phyloP scores from a whole-genome alignment of 768 basidiomycete genomes.

The Gymnopilus junonius region DNA sequence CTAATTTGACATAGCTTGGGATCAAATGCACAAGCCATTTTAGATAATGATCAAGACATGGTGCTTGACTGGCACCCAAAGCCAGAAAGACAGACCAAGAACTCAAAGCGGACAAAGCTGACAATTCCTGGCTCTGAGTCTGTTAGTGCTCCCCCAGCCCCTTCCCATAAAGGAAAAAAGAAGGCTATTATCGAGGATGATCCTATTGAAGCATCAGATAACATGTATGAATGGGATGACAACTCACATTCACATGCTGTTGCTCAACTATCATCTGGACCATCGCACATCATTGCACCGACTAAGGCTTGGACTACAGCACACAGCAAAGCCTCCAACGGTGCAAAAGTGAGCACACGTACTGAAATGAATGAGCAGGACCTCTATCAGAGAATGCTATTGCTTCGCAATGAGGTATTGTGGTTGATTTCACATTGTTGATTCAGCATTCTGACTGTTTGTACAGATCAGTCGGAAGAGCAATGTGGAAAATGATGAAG shows the following conservation, averaged over 20 bases:
- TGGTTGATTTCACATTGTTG: background rate
- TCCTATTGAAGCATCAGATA: slow-evolving; percentile 38
- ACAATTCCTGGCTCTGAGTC: slow-evolving; percentile 25
- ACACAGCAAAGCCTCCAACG: background rate
- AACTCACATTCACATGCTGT: background rate
- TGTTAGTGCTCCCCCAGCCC: slow-evolving; percentile 24
- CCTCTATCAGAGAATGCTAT: slow-evolving; percentile 30
- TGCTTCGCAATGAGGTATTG: slow-evolving; percentile 30
- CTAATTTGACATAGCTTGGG: slow-evolving; percentile 35
- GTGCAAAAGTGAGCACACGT: background rate
- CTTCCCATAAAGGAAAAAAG: slow-evolving; percentile 30
- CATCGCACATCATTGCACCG: background rate
- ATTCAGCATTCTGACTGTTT: slow-evolving; percentile 6
- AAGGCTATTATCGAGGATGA: slow-evolving; percentile 32
- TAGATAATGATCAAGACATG: slow-evolving; percentile 26
- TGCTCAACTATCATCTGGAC: background rate
- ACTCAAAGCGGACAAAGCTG: slow-evolving; percentile 17
- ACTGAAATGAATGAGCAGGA: slow-evolving; percentile 4
- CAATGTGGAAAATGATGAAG: slow-evolving; percentile 31
- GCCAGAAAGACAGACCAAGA: slow-evolving; percentile 25
- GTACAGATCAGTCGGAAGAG: slow-evolving; percentile 33
- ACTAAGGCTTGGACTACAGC: background rate
- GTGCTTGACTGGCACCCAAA: slow-evolving; percentile 39
- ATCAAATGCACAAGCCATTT: slow-evolving; percentile 31
- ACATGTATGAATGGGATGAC: slow-evolving; percentile 20